A percentile compares a stretch with the other conserved stretches of the same genome.
Evolutionary conservation across 2,329 filamentous ascomycete species (phyloP).

Genomic region (Stagonosporopsis cucurbitacearum): DNA sequence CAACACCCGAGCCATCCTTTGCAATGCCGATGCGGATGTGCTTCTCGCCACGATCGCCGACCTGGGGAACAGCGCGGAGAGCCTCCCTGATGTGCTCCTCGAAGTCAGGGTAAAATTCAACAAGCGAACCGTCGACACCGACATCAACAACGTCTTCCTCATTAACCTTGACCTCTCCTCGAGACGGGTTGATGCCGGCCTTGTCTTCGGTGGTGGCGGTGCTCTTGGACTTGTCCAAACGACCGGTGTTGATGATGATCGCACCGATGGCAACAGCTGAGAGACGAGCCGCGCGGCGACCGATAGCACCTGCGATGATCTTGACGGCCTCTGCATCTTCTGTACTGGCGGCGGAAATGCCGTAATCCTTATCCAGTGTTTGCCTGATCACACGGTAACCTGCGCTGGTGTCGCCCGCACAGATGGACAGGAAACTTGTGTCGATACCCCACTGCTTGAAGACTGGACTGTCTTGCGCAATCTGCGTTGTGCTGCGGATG

Average conservation of each 20-base stretch:
- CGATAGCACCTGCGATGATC: constrained; percentile 80
- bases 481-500: constrained; percentile 68
- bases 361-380: constrained; percentile 76
- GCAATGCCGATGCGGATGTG: constrained; percentile 93
- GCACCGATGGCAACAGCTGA: constrained; percentile 87
- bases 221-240: constrained; percentile 57
- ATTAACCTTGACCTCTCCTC: constrained; percentile 46
- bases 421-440: constrained; percentile 85
- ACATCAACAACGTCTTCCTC: constrained; percentile 80
- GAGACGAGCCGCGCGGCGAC: constrained; percentile 84
- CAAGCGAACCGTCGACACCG: constrained; percentile 91
- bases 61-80: constrained; percentile 74
- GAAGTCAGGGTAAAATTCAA: constrained; percentile 96
- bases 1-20: constrained; percentile 95
- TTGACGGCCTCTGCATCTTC: constrained; percentile 92
- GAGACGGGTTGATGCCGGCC: constrained; percentile 39
- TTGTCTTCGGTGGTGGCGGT: constrained; percentile 50
- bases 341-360: constrained; percentile 75
- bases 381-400: constrained; percentile 77
- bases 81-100: constrained; percentile 86
- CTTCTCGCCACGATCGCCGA: constrained; percentile 80
- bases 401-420: constrained; percentile 78
- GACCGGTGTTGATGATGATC: constrained; percentile 80
- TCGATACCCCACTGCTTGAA: constrained; percentile 88
- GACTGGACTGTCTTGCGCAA: constrained; percentile 64